Evolutionary conservation across 495 filamentous ascomycete genomes (phyloP), one percentile per base, ranked within the genome.

Genomic region (Penicillium steckii): DNA sequence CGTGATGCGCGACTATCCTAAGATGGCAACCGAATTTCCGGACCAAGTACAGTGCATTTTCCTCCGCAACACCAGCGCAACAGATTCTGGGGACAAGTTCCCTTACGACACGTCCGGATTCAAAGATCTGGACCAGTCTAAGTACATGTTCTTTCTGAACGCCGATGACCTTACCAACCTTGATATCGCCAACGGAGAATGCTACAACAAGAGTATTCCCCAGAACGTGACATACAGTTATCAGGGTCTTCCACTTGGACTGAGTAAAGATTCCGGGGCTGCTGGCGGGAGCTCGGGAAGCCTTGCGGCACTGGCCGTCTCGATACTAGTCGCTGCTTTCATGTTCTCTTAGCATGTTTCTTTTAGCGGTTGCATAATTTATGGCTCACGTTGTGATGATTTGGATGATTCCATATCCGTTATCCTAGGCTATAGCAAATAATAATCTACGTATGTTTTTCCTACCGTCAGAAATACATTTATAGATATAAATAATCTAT

Each of bases 51-150:
- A 86, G 54, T 92, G 88, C 66, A 90, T 92, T 54, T 80, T 87
- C 46, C 70, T 92, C 2, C 78, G 88, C n/a, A 92, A 92, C 65
- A 88, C 85, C 0, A 76, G 71, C 9, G 75, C 80, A 9, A 91
- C 87, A 0, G 88, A 92, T 59, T 27, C 67, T 0, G 73, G 68
- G 0, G 73, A 81, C 53, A 71, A 74, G 26, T 90, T 89, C 63
- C 88, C 88, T 0, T 91, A 92, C 61, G 77, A 92, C 60, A 92
- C 88, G 0, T 74, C 64, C 6, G 81, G 80, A n/a, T 91, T 91
- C 67, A 59, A 86, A 63, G 72, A 67, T 3, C 48, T 92, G 24
- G 77, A 85, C 26, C 77, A 81, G 59, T 70, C 71, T 37, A 75
- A 65, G 59, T 92, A 88, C 62, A 91, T 92, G 87, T 92, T 92